Conservation (phyloP, 805 yeast genomes). For the Lipomyces spencermartinsiae region DNA sequence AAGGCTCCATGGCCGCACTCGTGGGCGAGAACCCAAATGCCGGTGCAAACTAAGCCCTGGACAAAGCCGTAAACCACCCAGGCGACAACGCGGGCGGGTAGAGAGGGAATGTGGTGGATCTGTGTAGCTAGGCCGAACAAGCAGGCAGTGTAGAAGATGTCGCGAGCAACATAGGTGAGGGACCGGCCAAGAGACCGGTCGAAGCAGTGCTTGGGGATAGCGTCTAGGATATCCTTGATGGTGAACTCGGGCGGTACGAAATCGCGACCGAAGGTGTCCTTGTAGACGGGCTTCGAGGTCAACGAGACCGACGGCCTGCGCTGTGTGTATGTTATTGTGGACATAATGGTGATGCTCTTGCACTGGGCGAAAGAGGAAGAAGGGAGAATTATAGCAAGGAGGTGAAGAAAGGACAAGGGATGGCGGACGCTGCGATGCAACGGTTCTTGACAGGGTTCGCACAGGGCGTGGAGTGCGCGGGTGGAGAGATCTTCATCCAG, state of each 20-base stretch:
- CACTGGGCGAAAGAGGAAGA: neutral
- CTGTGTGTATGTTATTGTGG: constrained; percentile 24
- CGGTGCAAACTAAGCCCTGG: constrained; percentile 74
- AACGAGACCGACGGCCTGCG: constrained; percentile 5
- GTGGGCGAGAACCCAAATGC: constrained; percentile 86
- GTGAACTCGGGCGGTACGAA: constrained; percentile 77
- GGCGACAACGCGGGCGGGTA: constrained; percentile 55
- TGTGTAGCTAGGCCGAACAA: constrained; percentile 58
- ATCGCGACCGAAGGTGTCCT: constrained; percentile 57
- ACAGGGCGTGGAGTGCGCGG: neutral
- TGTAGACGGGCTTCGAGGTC: constrained; percentile 23
- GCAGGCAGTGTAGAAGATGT: constrained; percentile 52
- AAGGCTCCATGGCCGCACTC: constrained; percentile 93
- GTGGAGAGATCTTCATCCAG: neutral
- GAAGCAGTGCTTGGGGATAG: constrained; percentile 78
- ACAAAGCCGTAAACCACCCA: constrained; percentile 64
- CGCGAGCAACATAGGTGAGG: constrained; percentile 71
- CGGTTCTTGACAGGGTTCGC: neutral
- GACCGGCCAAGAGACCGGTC: constrained; percentile 64
- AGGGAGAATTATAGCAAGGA: constrained; percentile 4
- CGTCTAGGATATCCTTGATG: constrained; percentile 73
- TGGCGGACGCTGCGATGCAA: neutral
- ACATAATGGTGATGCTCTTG: constrained; percentile 19
- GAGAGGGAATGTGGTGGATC: constrained; percentile 58
- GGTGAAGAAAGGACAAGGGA: constrained; percentile 4